Conservation (phyloP, 2,329 filamentous ascomycete species). For the Fusarium sp. region DNA sequence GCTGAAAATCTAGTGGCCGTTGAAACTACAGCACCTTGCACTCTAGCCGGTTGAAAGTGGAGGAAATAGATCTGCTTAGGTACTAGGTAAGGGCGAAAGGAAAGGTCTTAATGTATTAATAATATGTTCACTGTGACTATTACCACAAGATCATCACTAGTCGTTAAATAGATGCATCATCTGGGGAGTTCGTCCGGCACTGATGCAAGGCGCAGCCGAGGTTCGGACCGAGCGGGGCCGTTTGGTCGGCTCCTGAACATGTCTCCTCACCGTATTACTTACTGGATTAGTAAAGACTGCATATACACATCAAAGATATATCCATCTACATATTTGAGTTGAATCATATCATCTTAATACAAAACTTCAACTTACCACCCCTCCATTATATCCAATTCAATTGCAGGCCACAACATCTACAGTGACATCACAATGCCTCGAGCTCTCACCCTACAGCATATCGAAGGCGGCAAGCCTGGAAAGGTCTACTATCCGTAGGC, state of each 20-base stretch:
- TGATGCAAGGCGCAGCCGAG: background rate
- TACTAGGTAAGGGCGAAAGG: background rate
- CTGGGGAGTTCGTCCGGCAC: background rate
- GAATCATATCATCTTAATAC: background rate
- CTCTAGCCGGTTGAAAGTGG: background rate
- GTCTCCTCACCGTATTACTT: background rate
- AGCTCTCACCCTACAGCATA: constrained; percentile 72
- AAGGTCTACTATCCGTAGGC: constrained; percentile 84
- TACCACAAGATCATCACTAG: background rate
- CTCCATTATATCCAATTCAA: background rate
- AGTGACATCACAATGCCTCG: constrained; percentile 55
- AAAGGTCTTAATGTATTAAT: background rate
- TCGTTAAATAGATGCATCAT: background rate
- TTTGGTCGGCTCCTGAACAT: background rate
- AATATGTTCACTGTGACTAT: background rate
- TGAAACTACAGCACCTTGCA: background rate
- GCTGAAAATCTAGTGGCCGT: background rate
- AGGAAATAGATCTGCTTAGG: background rate
- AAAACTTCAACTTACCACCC: background rate
- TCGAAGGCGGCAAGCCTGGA: constrained; percentile 82
- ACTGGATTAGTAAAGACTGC: constrained; percentile 1
- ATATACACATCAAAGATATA: background rate
- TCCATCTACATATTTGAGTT: background rate
- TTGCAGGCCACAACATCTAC: background rate
- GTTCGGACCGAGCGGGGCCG: background rate